Base-by-base conservation (phyloP, 805 yeast genomes). In the Yamadazyma nakazawae region DNA sequence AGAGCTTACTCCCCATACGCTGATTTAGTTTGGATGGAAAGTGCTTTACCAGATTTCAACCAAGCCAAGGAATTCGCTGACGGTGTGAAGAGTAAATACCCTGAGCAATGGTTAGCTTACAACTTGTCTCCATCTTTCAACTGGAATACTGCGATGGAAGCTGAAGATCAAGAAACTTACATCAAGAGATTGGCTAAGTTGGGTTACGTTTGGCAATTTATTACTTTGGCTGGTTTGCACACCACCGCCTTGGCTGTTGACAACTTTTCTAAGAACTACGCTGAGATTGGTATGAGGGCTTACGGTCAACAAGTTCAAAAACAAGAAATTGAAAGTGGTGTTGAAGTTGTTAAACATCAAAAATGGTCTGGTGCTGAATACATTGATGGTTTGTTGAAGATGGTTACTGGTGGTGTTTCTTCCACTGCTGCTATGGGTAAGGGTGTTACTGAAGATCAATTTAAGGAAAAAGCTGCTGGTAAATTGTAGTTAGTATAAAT, bases 341-440 rank as follows among this genome's bases (percentile, higher is more conserved):
- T 91, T 55, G 98, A 92, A 69, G 96, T 92, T 49, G 95, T 92
- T 54, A 92, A 90, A 78, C 98, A 92, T 70, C 98, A 92, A 72
- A 89, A 91, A 70, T 92, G 98, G 98, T 89, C 97, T 37, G 98
- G 98, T 64, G 98, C 98, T 26, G 96, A 88, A 71, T 91, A 89
- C 75, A 85, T 92, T 62, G 98, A 92, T 69, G 84, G 88, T 50
- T 75, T 92, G 62, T 82, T 92, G 67, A 90, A 85, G 69, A 76
- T 89, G 70, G 94, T 90, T 21, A 84, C 94, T 47, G 97, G 97
- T 60, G 98, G 98, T 73, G 86, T 91, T 48, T 78, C 91, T 43
- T 85, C 96, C 16, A 92, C 98, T 41, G 96, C 97, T 55, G 97
- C 98, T 41, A 92, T 92, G 97, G 97, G 97, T 63, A 85, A 85